phyloP scores from a whole-genome alignment of 192 early-diverging fungal species.

The Haplosporangium gracile region DNA sequence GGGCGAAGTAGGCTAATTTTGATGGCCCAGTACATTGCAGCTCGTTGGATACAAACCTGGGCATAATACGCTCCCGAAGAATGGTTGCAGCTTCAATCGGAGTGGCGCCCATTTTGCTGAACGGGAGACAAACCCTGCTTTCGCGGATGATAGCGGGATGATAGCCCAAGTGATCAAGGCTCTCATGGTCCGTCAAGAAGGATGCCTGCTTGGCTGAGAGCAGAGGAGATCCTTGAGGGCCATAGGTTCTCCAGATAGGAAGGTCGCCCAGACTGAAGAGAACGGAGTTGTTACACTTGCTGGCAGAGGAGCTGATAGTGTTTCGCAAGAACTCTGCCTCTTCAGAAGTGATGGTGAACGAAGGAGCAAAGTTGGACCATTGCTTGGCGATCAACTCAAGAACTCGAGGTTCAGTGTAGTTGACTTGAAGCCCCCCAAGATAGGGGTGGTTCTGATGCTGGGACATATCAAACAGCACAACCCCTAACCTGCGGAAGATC shows the following conservation, averaged over 20 bases:
- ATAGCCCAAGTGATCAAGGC: background rate
- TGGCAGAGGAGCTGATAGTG: background rate
- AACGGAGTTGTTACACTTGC: background rate
- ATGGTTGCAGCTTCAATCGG: background rate
- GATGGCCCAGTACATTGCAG: background rate
- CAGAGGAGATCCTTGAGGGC: background rate
- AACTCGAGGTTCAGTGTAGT: background rate
- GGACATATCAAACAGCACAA: background rate
- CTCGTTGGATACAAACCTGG: background rate
- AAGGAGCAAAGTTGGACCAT: background rate
- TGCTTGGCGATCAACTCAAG: background rate
- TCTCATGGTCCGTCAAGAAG: background rate
- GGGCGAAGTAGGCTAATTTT: conserved; percentile 1
- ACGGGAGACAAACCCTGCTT: background rate
- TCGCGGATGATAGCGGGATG: background rate
- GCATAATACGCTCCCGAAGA: background rate
- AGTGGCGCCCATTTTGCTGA: conserved; percentile 10
- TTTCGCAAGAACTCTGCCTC: background rate
- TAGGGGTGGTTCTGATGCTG: background rate
- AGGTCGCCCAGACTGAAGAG: background rate
- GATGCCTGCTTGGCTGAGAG: conserved; percentile 2
- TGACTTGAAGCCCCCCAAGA: background rate
- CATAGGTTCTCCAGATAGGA: background rate
- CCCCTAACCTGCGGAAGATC: background rate
- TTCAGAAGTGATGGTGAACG: background rate